Evolutionary conservation across 1,139 yeast genomes (phyloP), one percentile per base, ranked within the genome.

Genomic region (Yarrowia galli): DNA sequence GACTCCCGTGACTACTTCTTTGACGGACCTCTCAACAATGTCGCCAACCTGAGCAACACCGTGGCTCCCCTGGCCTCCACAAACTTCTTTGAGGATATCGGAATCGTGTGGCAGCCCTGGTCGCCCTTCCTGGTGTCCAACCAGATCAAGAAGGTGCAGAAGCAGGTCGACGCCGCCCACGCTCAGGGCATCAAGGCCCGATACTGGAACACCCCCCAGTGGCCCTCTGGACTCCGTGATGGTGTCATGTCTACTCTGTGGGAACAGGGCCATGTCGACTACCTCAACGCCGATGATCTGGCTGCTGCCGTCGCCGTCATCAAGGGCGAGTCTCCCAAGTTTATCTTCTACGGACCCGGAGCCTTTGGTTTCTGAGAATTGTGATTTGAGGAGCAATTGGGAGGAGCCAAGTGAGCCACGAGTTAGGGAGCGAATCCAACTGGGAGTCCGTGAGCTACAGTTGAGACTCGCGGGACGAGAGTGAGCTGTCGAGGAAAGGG

Each of bases 151-250:
- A 69, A 68, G 22, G 65, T 69, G 1, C 70, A 71, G 32, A 73
- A 13, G 12, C 66, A 61, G 66, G 66, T 84, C 10, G 72, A 74
- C 1, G 69, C 65, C 10, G 81, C 85, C 0, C 86, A 83, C 69
- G 68, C 70, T 0, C 22, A 72, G 18, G 80, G 80, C 9, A 70
- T 84, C 40, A 76, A 77, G 68, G 78, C 83, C 1, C 76, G 88
- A 49, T 76, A 84, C 43, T 85, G 87, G 87, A 87, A 82, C 45
- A 81, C 83, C 2, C 87, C 87, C 0, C 73, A 75, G 51, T 83
- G 85, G 83, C 86, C 87, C 0, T 70, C 74, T 1, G 67, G 71
- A 7, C 72, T 73, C 16, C 77, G 84, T 67, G 73, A 80, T 63
- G 72, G 69, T 1, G 75, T 83, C 13, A 84, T 86, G 86, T 71